Evolutionary conservation across 192 early-diverging fungal species (phyloP).

Genomic region (Obelidium mucronatum): DNA sequence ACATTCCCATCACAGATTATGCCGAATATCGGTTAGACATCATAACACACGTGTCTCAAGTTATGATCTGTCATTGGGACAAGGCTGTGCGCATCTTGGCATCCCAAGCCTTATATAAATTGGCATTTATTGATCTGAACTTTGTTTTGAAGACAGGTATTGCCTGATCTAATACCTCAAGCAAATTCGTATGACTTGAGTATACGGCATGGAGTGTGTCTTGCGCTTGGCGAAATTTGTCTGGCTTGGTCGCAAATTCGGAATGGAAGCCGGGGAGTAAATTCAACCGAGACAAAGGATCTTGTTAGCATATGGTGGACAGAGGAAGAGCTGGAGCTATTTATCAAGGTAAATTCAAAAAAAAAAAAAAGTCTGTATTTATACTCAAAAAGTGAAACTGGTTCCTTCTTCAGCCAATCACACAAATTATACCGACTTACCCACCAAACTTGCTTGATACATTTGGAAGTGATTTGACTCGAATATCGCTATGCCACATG

Average conservation of each 20-base stretch:
- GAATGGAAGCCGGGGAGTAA: not conserved
- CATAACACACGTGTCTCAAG: constrained; percentile 71
- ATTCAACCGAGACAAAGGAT: not conserved
- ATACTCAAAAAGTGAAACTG: not conserved
- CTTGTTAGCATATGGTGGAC: constrained; percentile 23
- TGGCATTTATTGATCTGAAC: constrained; percentile 55
- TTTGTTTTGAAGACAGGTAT: constrained; percentile 29
- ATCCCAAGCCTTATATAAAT: constrained; percentile 70
- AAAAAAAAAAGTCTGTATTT: not conserved
- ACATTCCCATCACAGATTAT: constrained; percentile 56
- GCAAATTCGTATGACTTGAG: constrained; percentile 54
- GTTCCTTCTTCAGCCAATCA: constrained; percentile 52
- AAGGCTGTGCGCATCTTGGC: constrained; percentile 77
- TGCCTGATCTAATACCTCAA: constrained; percentile 45
- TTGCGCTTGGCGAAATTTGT: constrained; percentile 67
- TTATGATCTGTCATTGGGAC: constrained; percentile 89
- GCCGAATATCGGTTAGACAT: constrained; percentile 78
- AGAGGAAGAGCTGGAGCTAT: constrained; percentile 18
- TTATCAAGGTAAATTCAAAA: constrained; percentile 32
- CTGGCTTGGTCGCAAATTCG: constrained; percentile 49
- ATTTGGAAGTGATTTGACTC: constrained; percentile 65
- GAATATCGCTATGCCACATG: constrained; percentile 52
- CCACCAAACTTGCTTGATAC: constrained; percentile 55
- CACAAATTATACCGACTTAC: constrained; percentile 33
- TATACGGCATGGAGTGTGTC: constrained; percentile 67